Percentiles rank a stretch among this genome's conserved stretches.
Conservation (phyloP, 2,329 filamentous ascomycete species). For the Ascosphaera apis region DNA sequence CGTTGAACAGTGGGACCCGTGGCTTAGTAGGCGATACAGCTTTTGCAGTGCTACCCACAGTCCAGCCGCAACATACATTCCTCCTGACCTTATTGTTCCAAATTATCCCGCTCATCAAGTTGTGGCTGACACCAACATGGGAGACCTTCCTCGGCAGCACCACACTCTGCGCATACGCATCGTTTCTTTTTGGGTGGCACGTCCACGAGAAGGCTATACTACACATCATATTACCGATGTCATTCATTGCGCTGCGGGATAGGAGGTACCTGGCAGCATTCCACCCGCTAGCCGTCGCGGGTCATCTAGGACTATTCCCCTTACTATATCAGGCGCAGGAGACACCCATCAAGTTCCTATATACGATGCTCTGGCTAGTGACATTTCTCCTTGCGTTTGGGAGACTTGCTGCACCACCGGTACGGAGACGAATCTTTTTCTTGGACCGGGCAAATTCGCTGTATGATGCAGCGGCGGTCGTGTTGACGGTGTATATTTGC, state of each 20-base stretch:
- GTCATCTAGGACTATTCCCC: slow-evolving; percentile 87
- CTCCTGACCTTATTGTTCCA: slow-evolving; percentile 64
- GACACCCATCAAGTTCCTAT: slow-evolving; percentile 81
- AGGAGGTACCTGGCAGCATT: slow-evolving; percentile 81
- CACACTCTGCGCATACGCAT: slow-evolving; percentile 84
- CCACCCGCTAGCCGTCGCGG: slow-evolving; percentile 71
- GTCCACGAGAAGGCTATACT: slow-evolving; percentile 96
- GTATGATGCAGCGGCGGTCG: slow-evolving; percentile 77
- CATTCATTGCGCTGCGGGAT: slow-evolving; percentile 71
- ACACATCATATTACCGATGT: slow-evolving; percentile 85
- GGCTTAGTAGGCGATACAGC: slow-evolving; percentile 82
- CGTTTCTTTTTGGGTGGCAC: slow-evolving; percentile 95
- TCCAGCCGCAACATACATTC: slow-evolving; percentile 63
- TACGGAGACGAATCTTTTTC: slow-evolving; percentile 59
- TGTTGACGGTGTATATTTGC: slow-evolving; percentile 72
- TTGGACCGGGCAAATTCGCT: slow-evolving; percentile 76
- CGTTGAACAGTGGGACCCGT: slow-evolving; percentile 70
- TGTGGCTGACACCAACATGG: slow-evolving; percentile 64
- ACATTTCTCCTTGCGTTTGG: slow-evolving; percentile 73
- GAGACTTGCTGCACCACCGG: slow-evolving; percentile 61
- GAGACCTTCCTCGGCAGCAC: slow-evolving; percentile 73
- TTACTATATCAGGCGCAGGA: slow-evolving; percentile 79
- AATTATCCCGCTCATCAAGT: slow-evolving; percentile 50
- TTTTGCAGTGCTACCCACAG: slow-evolving; percentile 78
- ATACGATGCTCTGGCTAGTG: slow-evolving; percentile 80